Conservation (phyloP, 495 filamentous ascomycete species). For the Parathielavia hyrcaniae region DNA sequence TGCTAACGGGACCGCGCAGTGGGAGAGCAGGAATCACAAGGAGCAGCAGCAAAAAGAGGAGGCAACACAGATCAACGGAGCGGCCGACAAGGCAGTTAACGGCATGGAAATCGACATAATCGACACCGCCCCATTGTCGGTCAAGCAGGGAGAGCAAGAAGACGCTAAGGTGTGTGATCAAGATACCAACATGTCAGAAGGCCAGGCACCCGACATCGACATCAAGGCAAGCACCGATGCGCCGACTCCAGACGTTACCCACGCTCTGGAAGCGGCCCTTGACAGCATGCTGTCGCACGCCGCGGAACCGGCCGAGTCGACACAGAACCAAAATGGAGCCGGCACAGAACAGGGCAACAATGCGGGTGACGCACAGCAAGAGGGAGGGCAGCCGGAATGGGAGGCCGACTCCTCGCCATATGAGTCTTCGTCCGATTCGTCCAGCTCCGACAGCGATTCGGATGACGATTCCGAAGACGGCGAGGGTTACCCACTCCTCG, state of each 20-base stretch:
- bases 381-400: constrained; percentile 42
- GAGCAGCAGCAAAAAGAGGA: constrained; percentile 4
- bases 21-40: constrained; percentile 3
- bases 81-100: background rate
- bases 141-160: background rate
- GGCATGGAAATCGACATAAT: constrained; percentile 5
- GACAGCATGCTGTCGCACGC: constrained; percentile 31
- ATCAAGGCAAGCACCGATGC: constrained; percentile 15
- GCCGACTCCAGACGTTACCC: constrained; percentile 36
- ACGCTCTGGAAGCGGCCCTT: constrained; percentile 43
- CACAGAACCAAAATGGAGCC: constrained; percentile 17
- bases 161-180: constrained; percentile 2
- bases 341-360: constrained; percentile 11
- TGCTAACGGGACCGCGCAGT: constrained; percentile 12
- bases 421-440: constrained; percentile 39
- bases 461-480: constrained; percentile 59
- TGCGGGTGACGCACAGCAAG: constrained; percentile 16
- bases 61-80: background rate
- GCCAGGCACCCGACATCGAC: constrained; percentile 1
- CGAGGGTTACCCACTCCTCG: constrained; percentile 49
- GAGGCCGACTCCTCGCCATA: constrained; percentile 60
- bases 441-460: constrained; percentile 32
- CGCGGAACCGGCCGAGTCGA: constrained; percentile 11
- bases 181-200: constrained; percentile 2
- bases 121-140: background rate